These are phyloP conservation scores for Voacanga thouarsii DNA, from an alignment of 257 asterid genomes.

Conservation along the genomic window DNA sequence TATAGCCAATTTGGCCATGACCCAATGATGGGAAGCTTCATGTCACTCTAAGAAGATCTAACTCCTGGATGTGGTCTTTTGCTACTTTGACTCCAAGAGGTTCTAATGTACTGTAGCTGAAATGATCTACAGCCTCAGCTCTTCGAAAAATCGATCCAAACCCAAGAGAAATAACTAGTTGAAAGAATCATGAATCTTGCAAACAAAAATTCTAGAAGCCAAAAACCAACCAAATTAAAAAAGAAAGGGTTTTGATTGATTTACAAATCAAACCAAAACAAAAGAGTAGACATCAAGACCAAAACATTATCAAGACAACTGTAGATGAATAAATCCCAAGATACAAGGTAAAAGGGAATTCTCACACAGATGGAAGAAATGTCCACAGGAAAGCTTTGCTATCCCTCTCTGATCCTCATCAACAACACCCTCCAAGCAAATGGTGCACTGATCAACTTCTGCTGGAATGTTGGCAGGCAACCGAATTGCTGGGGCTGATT, in stretches of 20 bases:
- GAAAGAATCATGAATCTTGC: neutral
- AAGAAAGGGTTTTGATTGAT: too few relatives aligned
- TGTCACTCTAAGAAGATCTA: constrained; percentile 75
- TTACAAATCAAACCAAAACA: too few relatives aligned
- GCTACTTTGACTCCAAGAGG: constrained; percentile 45
- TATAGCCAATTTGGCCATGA: too few relatives aligned
- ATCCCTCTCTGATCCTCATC: neutral
- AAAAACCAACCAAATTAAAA: too few relatives aligned
- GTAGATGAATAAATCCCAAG: too few relatives aligned
- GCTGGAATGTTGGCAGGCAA: neutral
- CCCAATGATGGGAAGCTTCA: constrained; percentile 91
- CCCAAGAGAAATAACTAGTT: constrained; percentile 45
- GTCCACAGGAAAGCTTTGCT: neutral
- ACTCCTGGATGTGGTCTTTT: constrained; percentile 72
- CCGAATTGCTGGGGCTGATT: too few relatives aligned
- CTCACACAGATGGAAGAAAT: neutral
- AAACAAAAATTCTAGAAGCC: too few relatives aligned
- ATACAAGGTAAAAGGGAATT: too few relatives aligned
- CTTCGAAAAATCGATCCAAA: constrained; percentile 48
- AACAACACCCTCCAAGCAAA: neutral
- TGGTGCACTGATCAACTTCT: neutral
- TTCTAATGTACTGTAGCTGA: constrained; percentile 56
- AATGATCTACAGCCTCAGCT: constrained; percentile 46
- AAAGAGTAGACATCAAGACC: too few relatives aligned
- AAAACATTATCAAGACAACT: too few relatives aligned